Base-by-base conservation (phyloP, 2,329 filamentous ascomycete species). In the Dissoconium aciculare region DNA sequence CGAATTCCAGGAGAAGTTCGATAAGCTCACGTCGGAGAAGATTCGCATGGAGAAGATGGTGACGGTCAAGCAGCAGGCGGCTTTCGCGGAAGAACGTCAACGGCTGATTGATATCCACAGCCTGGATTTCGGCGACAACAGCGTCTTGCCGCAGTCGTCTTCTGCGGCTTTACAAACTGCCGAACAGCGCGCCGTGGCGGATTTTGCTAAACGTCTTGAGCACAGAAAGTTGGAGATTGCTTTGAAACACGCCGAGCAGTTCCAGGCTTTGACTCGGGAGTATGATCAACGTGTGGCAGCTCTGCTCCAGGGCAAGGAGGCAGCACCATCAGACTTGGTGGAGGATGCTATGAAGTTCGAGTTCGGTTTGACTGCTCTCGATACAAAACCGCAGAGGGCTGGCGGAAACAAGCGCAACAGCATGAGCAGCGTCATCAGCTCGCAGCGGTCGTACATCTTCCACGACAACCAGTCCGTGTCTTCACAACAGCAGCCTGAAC, bases 221-320 rank as follows among this genome's bases (percentile, higher is more conserved):
- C 51, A 51, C 27, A 38, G 44, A 10, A 53, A 50, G 36, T 54
- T 52, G 3, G 50, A 55, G 26, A 54, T 56, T 25, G 49, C 47
- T 4, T 31, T 52, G 23, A 46, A 44, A 42, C 52, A 56, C 31
- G 51, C 51, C 5, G 42, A 46, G 19, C 41, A 52, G 11, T 53
- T 53, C 36, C 48, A 50, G 15, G 34, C 31, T 3, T 37, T 55
- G 5, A 53, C 47, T 4, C 39, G 45, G 25, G 51, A 55, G 26
- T 55, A 54, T 31, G 50, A 56, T 30, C 41, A 40, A 9, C 42
- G 45, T 15, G 43, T 55, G 10, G 44, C 40, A 4, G 43, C 44
- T 11, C 37, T 55, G 13, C 33, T 54, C 6, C 43, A 39, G 12
- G 47, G 47, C 13, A 40, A 42, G n/a, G 40, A 41, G 5, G 38